Base-by-base conservation (phyloP, 345 rosid genomes). In the Raphanus sativus region DNA sequence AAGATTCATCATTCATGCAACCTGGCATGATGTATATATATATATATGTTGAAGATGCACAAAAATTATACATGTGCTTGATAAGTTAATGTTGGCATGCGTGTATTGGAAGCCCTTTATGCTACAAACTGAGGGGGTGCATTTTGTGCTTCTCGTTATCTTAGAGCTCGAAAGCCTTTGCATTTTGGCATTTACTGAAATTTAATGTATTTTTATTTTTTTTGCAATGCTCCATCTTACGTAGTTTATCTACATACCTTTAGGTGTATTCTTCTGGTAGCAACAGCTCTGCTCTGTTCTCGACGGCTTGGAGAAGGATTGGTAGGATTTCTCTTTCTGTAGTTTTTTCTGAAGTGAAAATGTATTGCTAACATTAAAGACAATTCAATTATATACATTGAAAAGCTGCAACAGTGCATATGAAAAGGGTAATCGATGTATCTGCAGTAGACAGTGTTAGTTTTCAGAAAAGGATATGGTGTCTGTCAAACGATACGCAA, bases 231-330 rank as follows among this genome's bases (percentile, higher is more conserved):
- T 78, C 66, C 69, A 48, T 45, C 77, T 67, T 50, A 73, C 13
- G 12, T 6, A 16, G 21, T n/a, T 34, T 70, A 60, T 21, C 7
- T 21, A 34, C 21, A 52, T 60, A 32, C 45, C 13, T 67, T 21
- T 77, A 94, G 98, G 77, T 90, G 50, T 91, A 88, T 83, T 86
- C 98, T 60, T 86, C 82, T 62, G 90, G 90, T 77, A 94, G 96
- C 88, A 77, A 70, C 59, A 89, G 71, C 67, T 90, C 89, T 84
- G 87, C 89, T 65, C 89, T 81, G 13, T 85, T 77, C 80, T 75
- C 76, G 71, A 69, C 76, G 65, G 65, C 81, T 12, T 94, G 97
- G 97, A 87, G 81, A 83, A 80, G 82, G 81, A 86, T 87, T 45
- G 91, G 94, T 91, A 85, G 32, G 78, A 38, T 68, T 68, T 74